phyloP scores from a whole-genome alignment of 1,284 basidiomycete genomes.

The Serendipita sp. region DNA sequence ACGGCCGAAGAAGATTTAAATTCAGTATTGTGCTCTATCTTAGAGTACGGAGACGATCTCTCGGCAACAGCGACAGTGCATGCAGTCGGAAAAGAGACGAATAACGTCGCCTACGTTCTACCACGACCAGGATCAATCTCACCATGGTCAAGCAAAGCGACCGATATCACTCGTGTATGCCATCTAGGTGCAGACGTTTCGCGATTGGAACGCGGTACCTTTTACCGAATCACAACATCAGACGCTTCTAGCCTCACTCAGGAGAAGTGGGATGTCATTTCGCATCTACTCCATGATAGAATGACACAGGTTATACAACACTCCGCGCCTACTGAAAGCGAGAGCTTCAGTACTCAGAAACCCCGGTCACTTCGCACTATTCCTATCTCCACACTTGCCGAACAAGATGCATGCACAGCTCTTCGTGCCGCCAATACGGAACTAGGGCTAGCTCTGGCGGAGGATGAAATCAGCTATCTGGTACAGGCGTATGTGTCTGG shows the following conservation, averaged over 20 bases:
- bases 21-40: slow-evolving; percentile 54
- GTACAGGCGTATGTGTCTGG: slow-evolving; percentile 76
- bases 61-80: slow-evolving; percentile 34
- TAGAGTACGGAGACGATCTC: slow-evolving; percentile 75
- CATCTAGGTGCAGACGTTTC: slow-evolving; percentile 56
- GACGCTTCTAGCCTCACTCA: slow-evolving; percentile 28
- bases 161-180: slow-evolving; percentile 86
- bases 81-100: slow-evolving; percentile 23
- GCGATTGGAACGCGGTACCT: slow-evolving; percentile 74
- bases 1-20: slow-evolving; percentile 33
- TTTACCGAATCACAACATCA: slow-evolving; percentile 51
- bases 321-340: slow-evolving; percentile 40
- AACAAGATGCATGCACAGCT: slow-evolving; percentile 33
- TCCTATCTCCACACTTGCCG: slow-evolving; percentile 10
- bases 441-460: slow-evolving; percentile 81
- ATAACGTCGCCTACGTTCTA: slow-evolving; percentile 52
- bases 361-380: slow-evolving; percentile 15
- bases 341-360: slow-evolving; percentile 44
- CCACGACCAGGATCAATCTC: slow-evolving; percentile 75
- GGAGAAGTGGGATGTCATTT: slow-evolving; percentile 33
- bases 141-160: slow-evolving; percentile 96
- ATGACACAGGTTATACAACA: slow-evolving; percentile 81
- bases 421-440: slow-evolving; percentile 70
- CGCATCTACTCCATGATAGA: slow-evolving; percentile 74
- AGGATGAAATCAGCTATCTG: slow-evolving; percentile 88